Percentiles rank a stretch among this genome's conserved stretches.
Conservation (phyloP, 495 filamentous ascomycete species). For the Terfezia boudieri region DNA sequence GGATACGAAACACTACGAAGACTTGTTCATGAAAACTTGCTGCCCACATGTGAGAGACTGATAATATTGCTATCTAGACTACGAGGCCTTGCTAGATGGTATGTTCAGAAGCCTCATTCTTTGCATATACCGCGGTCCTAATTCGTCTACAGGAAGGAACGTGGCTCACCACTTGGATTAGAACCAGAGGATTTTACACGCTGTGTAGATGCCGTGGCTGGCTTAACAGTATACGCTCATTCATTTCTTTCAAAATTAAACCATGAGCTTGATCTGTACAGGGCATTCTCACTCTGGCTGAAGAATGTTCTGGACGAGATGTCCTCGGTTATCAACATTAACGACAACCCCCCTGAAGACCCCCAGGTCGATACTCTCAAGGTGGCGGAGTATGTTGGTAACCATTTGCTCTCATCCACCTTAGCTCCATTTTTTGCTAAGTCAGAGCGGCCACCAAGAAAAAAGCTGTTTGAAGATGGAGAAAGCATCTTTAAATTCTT, state of each 20-base stretch:
- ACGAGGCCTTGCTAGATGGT: slow-evolving; percentile 66
- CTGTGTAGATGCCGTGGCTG: slow-evolving; percentile 45
- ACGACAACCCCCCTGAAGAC: slow-evolving; percentile 17
- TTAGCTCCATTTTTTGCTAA: slow-evolving; percentile 10
- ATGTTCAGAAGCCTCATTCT: slow-evolving; percentile 42
- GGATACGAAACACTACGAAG: slow-evolving; percentile 58
- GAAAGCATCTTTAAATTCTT: slow-evolving; percentile 17
- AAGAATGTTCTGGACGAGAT: slow-evolving; percentile 52
- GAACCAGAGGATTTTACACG: slow-evolving; percentile 19
- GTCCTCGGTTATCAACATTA: slow-evolving; percentile 18
- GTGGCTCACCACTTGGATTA: slow-evolving; percentile 18
- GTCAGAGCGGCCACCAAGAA: slow-evolving; percentile 2
- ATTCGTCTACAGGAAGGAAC: slow-evolving; percentile 22
- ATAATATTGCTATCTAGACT: slow-evolving; percentile 62
- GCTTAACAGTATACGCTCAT: slow-evolving; percentile 50
- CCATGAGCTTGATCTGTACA: slow-evolving; percentile 58
- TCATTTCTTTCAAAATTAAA: slow-evolving; percentile 47
- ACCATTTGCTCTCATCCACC: slow-evolving; percentile 15
- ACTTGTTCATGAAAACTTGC: slow-evolving; percentile 62
- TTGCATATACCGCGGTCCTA: slow-evolving; percentile 15
- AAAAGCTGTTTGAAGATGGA: slow-evolving; percentile 14
- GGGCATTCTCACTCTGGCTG: slow-evolving; percentile 65
- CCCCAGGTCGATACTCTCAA: slow-evolving; percentile 16
- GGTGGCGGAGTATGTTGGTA: slow-evolving; percentile 17
- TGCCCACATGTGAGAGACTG: slow-evolving; percentile 69